Conservation (phyloP, 2,329 filamentous ascomycete genomes). For the Verticillium longisporum region DNA sequence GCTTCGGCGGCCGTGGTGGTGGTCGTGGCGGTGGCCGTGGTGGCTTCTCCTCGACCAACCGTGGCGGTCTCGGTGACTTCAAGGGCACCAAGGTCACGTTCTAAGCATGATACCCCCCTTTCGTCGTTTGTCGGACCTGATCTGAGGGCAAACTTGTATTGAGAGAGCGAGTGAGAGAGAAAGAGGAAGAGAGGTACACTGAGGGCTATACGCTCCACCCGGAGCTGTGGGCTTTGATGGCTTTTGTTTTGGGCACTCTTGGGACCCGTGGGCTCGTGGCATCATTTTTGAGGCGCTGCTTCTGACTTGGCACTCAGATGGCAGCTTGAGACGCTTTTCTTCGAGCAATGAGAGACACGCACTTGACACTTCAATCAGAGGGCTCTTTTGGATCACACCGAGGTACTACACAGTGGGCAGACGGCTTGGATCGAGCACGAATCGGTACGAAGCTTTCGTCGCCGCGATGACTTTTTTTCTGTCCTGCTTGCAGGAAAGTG, state of each 20-base stretch:
- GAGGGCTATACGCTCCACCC: constrained; percentile 16
- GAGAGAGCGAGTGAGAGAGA: neutral
- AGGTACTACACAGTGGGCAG: constrained; percentile 14
- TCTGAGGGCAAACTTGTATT: constrained; percentile 16
- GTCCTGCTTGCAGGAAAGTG: neutral
- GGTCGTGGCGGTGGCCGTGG: constrained; percentile 47
- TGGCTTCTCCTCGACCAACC: constrained; percentile 36
- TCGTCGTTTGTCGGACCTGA: constrained; percentile 16
- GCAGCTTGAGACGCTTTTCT: constrained; percentile 11
- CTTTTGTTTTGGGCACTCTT: constrained; percentile 16
- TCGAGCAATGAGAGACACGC: constrained; percentile 10
- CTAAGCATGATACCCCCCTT: constrained; percentile 22
- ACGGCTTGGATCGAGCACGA: constrained; percentile 14
- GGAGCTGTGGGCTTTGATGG: constrained; percentile 50
- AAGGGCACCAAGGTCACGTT: constrained; percentile 76
- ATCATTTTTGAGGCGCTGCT: constrained; percentile 5
- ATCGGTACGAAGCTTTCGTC: constrained; percentile 24
- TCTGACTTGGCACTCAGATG: constrained; percentile 1
- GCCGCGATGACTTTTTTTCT: constrained; percentile 11
- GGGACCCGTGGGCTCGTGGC: constrained; percentile 27
- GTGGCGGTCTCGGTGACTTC: constrained; percentile 35
- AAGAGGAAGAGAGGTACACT: neutral
- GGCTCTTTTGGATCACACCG: constrained; percentile 17
- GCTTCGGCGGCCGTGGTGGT: constrained; percentile 41
- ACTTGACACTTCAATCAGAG: constrained; percentile 12